Evolutionary conservation across 2,329 filamentous ascomycete genomes (phyloP).

Genomic region (Trichoderma citrinoviride): DNA sequence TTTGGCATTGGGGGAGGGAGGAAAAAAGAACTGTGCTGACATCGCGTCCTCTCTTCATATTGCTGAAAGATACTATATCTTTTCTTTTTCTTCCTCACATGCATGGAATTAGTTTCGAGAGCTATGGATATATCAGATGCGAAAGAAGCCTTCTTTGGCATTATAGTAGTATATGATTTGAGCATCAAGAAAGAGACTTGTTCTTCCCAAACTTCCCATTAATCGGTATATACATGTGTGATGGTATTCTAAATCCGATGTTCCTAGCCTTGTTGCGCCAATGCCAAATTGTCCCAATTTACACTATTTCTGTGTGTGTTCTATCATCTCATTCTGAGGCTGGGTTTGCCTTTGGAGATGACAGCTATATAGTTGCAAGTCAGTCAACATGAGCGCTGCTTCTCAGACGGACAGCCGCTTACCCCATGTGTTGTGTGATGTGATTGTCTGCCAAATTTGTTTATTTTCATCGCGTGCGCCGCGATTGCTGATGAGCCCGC

Average conservation of each 20-base stretch:
- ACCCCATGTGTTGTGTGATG: constrained; percentile 5
- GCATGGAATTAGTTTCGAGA: background rate
- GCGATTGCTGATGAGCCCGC: background rate
- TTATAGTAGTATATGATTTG: constrained; percentile 3
- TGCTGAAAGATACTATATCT: constrained; percentile 1
- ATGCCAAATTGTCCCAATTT: background rate
- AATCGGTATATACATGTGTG: background rate
- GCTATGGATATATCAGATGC: constrained; percentile 8
- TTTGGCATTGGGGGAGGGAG: constrained; percentile 3
- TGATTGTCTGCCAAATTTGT: background rate
- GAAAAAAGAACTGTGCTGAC: constrained; percentile 4
- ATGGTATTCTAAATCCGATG: background rate
- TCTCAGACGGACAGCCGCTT: constrained; percentile 20
- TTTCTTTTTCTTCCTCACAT: background rate
- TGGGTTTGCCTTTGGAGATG: background rate
- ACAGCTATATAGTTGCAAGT: background rate
- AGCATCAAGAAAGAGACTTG: background rate
- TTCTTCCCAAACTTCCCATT: background rate
- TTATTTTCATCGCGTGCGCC: background rate
- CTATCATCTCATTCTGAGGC: background rate
- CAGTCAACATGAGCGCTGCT: constrained; percentile 12
- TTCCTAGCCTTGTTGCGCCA: background rate
- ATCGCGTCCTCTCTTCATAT: constrained; percentile 4
- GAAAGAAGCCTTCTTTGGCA: constrained; percentile 4
- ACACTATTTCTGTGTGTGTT: background rate